Evolutionary conservation across 306 rosid genomes (phyloP), one percentile per base, ranked within the genome.

Genomic region (Coriaria nepalensis): DNA sequence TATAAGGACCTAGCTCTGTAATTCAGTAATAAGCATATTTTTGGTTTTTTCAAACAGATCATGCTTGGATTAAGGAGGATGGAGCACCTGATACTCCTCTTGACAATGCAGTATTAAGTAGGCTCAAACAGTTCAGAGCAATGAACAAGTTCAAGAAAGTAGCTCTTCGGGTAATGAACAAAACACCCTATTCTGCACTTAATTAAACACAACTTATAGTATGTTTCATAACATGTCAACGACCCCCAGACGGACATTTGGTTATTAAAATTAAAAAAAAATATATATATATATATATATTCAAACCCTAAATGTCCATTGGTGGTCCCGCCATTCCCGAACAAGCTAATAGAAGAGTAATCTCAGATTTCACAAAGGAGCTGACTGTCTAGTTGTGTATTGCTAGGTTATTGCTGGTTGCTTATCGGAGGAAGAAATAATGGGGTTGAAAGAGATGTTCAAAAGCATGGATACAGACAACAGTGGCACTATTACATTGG

Each of bases 71-170:
- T 63, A 90, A 90, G 79, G 95, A 85, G 65, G 98, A 81, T 33
- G 98, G 97, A 45, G 98, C 98, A 41, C 98, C 98, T 5, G 96
- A 90, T 53, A 73, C 50, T 14, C 98, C 98, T 44, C 98, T 90
- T 48, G 96, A 90, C 66, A 90, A 90, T 47, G 96, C 98, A 33
- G 98, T 90, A 45, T 75, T 90, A 49, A 82, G 65, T 43, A 82
- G 86, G 71, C 94, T 90, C 79, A 90, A 90, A 65, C 98, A 90
- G 61, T 90, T 90, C 69, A 81, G 78, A 62, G 98, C 98, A 40
- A 90, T 90, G 98, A 85, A 90, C 58, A 77, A 85, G 45, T 90
- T 90, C 83, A 90, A 85, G 81, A 85, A 77, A 81, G 95, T 81
- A 15, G 95, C 98, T 44, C 87, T 92, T 10, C 65, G 79, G 85